These are phyloP conservation scores for Climacium dendroides DNA, from an alignment of 225 moss, liverwort and hornwort species.

Conservation along the genomic window DNA sequence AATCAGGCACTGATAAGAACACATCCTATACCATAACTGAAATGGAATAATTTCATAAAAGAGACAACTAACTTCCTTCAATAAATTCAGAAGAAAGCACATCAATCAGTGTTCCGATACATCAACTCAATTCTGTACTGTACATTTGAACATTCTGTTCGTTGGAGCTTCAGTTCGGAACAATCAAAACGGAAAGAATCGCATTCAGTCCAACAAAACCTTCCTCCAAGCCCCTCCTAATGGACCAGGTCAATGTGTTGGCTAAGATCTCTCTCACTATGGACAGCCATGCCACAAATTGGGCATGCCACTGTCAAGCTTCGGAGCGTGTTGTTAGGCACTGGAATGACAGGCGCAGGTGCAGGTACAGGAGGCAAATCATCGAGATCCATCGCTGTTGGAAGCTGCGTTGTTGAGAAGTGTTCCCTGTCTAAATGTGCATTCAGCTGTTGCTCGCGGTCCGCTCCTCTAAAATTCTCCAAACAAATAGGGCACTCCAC, in stretches of 20 bases:
- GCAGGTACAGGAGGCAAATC: not conserved
- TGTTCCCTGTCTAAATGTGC: conserved; percentile 67
- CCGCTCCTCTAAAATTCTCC: conserved; percentile 36
- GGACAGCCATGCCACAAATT: conserved; percentile 97
- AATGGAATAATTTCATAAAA: not conserved
- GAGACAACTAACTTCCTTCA: not conserved
- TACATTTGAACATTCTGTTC: not conserved
- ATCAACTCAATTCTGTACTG: not conserved
- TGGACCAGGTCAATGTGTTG: conserved; percentile 96
- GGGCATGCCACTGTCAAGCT: conserved; percentile 82
- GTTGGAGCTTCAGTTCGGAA: not conserved
- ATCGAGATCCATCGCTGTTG: conserved; percentile 42
- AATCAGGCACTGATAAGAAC: not conserved
- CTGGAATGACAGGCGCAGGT: not conserved
- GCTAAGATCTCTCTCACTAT: conserved; percentile 92
- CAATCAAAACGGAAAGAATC: not conserved
- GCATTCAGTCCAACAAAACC: not conserved
- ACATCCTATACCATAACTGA: not conserved
- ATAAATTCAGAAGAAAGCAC: not conserved
- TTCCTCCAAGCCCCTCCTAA: conserved; percentile 4
- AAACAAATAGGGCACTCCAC: conserved; percentile 77
- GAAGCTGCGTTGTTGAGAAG: conserved; percentile 10
- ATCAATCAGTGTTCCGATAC: not conserved
- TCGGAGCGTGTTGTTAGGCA: conserved; percentile 13
- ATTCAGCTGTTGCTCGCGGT: conserved; percentile 61